These are phyloP conservation scores for Syzygium syzygioides DNA, from an alignment of 441 rosid genomes.

Conservation along the genomic window DNA sequence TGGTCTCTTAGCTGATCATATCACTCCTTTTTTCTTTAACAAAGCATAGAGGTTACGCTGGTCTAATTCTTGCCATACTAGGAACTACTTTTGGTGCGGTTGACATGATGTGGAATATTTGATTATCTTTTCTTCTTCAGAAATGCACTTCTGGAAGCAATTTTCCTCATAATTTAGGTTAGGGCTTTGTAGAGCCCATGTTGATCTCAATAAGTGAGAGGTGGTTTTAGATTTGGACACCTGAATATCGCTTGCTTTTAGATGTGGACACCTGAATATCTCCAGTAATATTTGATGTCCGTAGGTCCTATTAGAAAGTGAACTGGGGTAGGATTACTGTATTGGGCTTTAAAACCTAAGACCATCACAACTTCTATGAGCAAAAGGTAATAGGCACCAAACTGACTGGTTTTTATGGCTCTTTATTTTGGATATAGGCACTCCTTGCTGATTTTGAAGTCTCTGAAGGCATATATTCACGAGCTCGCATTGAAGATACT, in stretches of 20 bases:
- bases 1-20: neutral
- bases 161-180: neutral
- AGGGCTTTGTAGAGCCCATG: neutral
- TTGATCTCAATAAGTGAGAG: neutral
- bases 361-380: neutral
- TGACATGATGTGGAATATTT: neutral
- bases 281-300: neutral
- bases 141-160: neutral
- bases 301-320: neutral
- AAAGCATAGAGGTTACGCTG: neutral
- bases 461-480: conserved; percentile 64
- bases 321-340: neutral
- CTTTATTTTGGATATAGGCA: conserved; percentile 33
- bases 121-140: neutral
- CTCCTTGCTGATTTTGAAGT: conserved; percentile 88
- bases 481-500: conserved; percentile 45
- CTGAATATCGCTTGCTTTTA: neutral
- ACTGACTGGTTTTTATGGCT: neutral
- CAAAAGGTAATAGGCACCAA: neutral
- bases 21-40: neutral
- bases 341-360: neutral
- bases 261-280: neutral
- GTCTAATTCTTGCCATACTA: neutral
- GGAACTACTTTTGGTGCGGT: neutral
- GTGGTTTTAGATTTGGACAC: neutral